These are phyloP conservation scores for Croton setiger DNA, from an alignment of 441 rosid species.

Conservation along the genomic window DNA sequence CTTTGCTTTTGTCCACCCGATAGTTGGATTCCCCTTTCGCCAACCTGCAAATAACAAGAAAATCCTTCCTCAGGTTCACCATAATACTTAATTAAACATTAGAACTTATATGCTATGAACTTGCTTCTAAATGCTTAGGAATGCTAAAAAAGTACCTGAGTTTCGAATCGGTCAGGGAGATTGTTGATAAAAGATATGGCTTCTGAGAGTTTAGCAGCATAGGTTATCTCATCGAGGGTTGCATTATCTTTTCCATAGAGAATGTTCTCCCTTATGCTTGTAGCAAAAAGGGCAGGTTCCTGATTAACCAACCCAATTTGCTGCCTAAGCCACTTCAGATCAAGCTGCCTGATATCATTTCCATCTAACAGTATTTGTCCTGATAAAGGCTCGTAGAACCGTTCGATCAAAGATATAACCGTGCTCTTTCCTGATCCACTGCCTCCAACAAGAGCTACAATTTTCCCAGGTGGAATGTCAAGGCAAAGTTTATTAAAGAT, in stretches of 20 bases:
- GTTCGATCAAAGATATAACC: constrained; percentile 73
- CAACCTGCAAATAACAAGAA: constrained; percentile 47
- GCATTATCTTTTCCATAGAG: constrained; percentile 89
- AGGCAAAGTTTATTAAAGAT: constrained; percentile 60
- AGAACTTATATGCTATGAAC: background rate
- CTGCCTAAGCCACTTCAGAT: constrained; percentile 83
- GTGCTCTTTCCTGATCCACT: constrained; percentile 99
- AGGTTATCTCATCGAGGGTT: constrained; percentile 55
- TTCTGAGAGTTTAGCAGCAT: constrained; percentile 88
- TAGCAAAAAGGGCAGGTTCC: constrained; percentile 92
- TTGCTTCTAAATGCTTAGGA: background rate
- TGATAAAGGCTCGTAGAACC: constrained; percentile 75
- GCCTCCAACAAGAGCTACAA: constrained; percentile 91
- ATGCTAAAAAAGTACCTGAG: constrained; percentile 53
- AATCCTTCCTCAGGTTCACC: background rate
- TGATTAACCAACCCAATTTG: constrained; percentile 93
- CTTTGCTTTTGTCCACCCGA: constrained; percentile 97
- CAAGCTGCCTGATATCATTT: constrained; percentile 52
- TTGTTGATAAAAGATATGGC: constrained; percentile 78
- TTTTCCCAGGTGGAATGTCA: constrained; percentile 64
- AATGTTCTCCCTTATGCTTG: constrained; percentile 80
- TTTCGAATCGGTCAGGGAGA: constrained; percentile 90
- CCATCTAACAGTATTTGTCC: constrained; percentile 71
- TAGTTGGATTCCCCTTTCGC: constrained; percentile 86
- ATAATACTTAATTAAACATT: background rate